Evolutionary conservation across 2,329 filamentous ascomycete species (phyloP).

Genomic region (Aspergillus flavus): DNA sequence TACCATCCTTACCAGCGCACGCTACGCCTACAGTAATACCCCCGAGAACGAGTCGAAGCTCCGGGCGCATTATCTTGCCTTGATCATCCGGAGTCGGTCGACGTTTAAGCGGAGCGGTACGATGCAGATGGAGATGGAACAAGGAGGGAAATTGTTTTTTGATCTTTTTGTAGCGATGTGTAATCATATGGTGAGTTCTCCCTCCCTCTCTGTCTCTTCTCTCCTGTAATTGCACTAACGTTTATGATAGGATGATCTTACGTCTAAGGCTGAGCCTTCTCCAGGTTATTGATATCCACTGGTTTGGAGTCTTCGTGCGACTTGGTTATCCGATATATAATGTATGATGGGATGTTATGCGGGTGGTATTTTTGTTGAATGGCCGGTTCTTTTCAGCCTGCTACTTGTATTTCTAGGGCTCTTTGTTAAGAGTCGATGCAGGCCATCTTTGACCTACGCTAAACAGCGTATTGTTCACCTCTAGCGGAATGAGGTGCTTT

Average conservation of each 20-base stretch:
- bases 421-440: background rate
- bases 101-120: slow-evolving; percentile 94
- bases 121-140: slow-evolving; percentile 94
- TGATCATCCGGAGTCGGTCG: slow-evolving; percentile 83
- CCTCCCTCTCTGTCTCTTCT: background rate
- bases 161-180: slow-evolving; percentile 91
- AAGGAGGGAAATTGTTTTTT: slow-evolving; percentile 85
- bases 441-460: background rate
- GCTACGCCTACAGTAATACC: slow-evolving; percentile 86
- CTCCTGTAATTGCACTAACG: background rate
- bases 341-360: slow-evolving; percentile 6
- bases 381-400: background rate
- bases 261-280: slow-evolving; percentile 4
- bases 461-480: background rate
- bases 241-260: slow-evolving; percentile 25
- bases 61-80: slow-evolving; percentile 84
- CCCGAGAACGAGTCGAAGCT: slow-evolving; percentile 89
- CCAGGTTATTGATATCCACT: slow-evolving; percentile 1
- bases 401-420: background rate
- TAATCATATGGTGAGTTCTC: slow-evolving; percentile 75
- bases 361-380: background rate
- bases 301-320: background rate
- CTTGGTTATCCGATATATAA: background rate
- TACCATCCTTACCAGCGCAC: slow-evolving; percentile 83
- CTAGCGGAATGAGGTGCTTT: background rate